Evolutionary conservation across 176 grass and related monocot genomes (phyloP), one percentile per base, ranked within the genome.

Genomic region (Hyparrhenia diplandra): DNA sequence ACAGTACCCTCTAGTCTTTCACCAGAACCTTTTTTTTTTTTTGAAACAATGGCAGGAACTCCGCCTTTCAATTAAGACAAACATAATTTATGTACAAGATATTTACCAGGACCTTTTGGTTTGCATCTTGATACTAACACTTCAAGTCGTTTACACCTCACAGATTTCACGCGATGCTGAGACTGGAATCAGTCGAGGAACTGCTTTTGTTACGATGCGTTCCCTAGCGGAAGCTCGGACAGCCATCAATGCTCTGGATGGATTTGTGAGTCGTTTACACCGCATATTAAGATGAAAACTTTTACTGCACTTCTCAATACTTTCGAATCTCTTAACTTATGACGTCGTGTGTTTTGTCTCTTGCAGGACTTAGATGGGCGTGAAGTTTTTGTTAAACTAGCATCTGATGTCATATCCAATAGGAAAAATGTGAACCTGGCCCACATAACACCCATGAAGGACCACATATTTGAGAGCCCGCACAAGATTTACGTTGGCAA

Each of bases 401-500:
- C 87, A 66, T 85, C 89, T 39, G 82, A 88, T 21, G 47, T 88
- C 31, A 74, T 81, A 60, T 86, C 87, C 24, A 84, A 79, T 24
- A 86, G 85, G 46, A 90, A 81, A 80, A 92, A 88, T 13, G 29
- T 31, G 16, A 72, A 76, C 23, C 46, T 80, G 25, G 6, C 84
- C 5, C 82, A 91, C 78, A 81, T 85, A 21, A 73, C 90, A 21
- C 89, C 90, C 39, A 73, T 85, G 79, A 94, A 83, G 45, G 82
- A 92, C 18, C 76, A 90, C 25, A 81, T 95, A n/a, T 95, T 92
- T 34, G 93, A 95, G 52, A 90, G 70, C 59, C 87, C 82, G 2
- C 64, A 90, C 67, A 95, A 95, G 77, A 71, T 86, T 24, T 96
- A 96, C 51, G 82, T 96, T 14, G 93, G 93, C 61, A 96, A 96